Evolutionary conservation across 176 grass and related monocot species (phyloP), one percentile per base, ranked within the genome.

Genomic region (Ensete ventricosum): DNA sequence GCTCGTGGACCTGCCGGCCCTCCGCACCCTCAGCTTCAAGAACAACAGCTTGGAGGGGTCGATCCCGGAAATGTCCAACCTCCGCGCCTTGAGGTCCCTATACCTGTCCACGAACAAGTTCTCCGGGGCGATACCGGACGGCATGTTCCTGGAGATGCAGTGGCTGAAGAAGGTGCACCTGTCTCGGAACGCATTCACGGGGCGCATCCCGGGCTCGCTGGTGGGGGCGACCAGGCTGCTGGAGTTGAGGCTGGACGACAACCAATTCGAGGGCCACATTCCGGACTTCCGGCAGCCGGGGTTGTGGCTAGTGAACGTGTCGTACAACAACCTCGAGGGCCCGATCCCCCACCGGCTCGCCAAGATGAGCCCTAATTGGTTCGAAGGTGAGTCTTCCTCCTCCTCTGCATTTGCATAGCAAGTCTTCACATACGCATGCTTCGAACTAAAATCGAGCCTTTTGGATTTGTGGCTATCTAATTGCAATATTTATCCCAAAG

Each of bases 1-100:
- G 48, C 87, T 96, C 24, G 84, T 43, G 0, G 70, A 22, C 1
- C 80, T 98, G 10, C 69, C n/a, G 2, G 59, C 48, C 0, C 86
- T 93, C 19, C 94, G 94, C 6, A 79, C 88, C 14, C 82, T 98
- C 67, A 98, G 94, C 78, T 84, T 98, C 25, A 72, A 77, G 27
- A 76, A 79, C 73, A 98, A 98, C 84, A 78, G 70, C 67, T 85
- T 98, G 60, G 80, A 75, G 0, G 94, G 94, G 8, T n/a, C 78
- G 17, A 78, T 98, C 63, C 94, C 94, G 8, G 73, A 87, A 53
- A 16, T 98, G 14, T 63, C 86, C 52, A 21, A 19, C 9, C 77
- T 98, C 17, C 71, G 75, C 2, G 64, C 69, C 8, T 84, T 98
- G 50, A 83, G 83, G 87, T 78, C 85, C 80, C 16, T 98, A 8